Conservation (phyloP, 2,329 filamentous ascomycete genomes). For the Ascochyta clinopodiicola region DNA sequence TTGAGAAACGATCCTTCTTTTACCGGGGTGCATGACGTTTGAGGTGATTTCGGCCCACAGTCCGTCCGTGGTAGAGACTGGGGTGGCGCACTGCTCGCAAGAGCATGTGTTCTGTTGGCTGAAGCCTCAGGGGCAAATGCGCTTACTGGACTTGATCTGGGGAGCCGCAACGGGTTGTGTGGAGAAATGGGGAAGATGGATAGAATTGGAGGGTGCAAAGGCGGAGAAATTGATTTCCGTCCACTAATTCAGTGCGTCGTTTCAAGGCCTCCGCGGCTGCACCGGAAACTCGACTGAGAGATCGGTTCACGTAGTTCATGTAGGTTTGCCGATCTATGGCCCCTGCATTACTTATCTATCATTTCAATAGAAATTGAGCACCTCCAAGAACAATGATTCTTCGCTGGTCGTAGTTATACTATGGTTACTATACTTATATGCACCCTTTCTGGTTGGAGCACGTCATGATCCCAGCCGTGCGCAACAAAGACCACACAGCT, state of each 20-base stretch:
- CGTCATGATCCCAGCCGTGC: too few species aligned
- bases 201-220: background rate
- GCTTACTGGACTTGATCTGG: slow-evolving; percentile 1
- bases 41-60: background rate
- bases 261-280: slow-evolving; percentile 46
- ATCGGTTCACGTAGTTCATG: too few species aligned
- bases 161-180: slow-evolving; percentile 7
- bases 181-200: slow-evolving; percentile 5
- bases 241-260: slow-evolving; percentile 18
- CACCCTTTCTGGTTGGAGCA: too few species aligned
- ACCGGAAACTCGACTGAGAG: too few species aligned
- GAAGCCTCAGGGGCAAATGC: background rate
- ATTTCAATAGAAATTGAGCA: too few species aligned
- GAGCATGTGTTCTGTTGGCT: background rate
- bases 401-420: too few species aligned
- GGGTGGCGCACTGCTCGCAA: background rate
- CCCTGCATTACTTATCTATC: too few species aligned
- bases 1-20: background rate
- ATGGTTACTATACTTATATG: too few species aligned
- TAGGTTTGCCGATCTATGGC: too few species aligned
- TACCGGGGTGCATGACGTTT: background rate
- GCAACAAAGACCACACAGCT: too few species aligned
- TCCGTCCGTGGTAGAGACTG: background rate
- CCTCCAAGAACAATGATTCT: too few species aligned
- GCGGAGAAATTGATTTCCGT: slow-evolving; percentile 18